These are phyloP conservation scores for Aspergillus fischeri DNA, from an alignment of 2,329 filamentous ascomycete species.

Conservation along the genomic window DNA sequence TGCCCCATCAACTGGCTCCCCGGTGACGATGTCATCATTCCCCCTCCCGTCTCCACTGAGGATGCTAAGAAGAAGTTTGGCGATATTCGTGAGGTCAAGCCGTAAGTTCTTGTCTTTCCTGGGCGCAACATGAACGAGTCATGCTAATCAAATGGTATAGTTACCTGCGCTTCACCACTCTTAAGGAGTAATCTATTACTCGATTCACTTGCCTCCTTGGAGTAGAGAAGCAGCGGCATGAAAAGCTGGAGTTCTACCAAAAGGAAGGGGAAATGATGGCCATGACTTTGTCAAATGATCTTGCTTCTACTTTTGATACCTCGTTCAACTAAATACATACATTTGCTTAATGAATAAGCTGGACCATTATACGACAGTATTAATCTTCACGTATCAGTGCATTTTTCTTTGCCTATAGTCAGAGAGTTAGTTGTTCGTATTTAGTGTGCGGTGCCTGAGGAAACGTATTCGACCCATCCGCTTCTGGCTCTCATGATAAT, in stretches of 20 bases:
- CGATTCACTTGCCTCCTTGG: neutral
- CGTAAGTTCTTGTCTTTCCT: slow-evolving; percentile 34
- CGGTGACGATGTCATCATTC: slow-evolving; percentile 89
- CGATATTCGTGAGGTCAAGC: slow-evolving; percentile 60
- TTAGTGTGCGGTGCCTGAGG: neutral
- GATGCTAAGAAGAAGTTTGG: slow-evolving; percentile 88
- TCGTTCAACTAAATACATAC: slow-evolving; percentile 2
- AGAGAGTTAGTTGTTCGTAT: neutral
- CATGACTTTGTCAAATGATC: slow-evolving; percentile 5
- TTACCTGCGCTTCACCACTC: slow-evolving; percentile 35
- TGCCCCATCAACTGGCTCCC: slow-evolving; percentile 89
- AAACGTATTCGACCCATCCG: neutral
- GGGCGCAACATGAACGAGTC: neutral
- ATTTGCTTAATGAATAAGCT: neutral
- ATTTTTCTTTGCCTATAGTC: neutral
- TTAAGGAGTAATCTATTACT: slow-evolving; percentile 26
- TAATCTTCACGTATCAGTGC: no score
- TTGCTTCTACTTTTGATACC: slow-evolving; percentile 6
- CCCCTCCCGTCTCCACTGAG: slow-evolving; percentile 75
- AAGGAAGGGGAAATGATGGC: slow-evolving; percentile 7
- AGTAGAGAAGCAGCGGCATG: neutral
- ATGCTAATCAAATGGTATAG: slow-evolving; percentile 16
- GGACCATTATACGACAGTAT: neutral
- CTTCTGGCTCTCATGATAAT: neutral
- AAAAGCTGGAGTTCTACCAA: neutral